Base-by-base conservation (phyloP, 495 filamentous ascomycete genomes). In the Xylaria sp. region DNA sequence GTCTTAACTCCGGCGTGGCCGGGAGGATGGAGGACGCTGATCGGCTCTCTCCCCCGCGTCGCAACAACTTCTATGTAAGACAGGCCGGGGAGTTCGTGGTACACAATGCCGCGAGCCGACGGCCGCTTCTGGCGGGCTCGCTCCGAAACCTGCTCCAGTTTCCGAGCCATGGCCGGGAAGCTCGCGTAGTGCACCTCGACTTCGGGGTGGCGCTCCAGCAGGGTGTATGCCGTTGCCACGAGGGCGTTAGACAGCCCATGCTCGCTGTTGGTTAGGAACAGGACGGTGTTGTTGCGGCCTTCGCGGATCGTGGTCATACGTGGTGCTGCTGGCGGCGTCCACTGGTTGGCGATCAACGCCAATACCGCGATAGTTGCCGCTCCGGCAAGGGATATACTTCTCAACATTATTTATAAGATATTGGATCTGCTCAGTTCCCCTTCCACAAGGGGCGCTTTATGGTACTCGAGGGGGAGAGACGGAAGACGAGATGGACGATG, bases 111-210 rank as follows among this genome's bases (percentile, higher is more conserved):
- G 50, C 53, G 50, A 19, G 66, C 50, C 31, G 66, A 57, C 37
- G 66, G 35, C 17, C 24, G 52, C 11, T 26, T 58, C 66, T 68
- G 14, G 19, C 35, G 53, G 37, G 66, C 66, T 29, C 11, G 52
- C 41, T 21, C 21, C 6, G 70, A 72, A 37, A 74, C 62, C 7
- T 24, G 62, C 24, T 67, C 37, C 31, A 69, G 15, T 41, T 24
- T 61, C n/a, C 43, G 35, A 33, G 15, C 43, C 50, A 74, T 43
- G 0, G 61, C 31, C 26, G 53, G 40, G 37, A 72, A 69, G 12
- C 64, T 64, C 5, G 64, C 72, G 35, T 68, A 74, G 58, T 74
- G 72, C 41, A 74, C 52, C 17, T 72, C 46, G 17, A 74, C 15
- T 2, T 74, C 44, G 21, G 70, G 64, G 37, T 74, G 58, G 3